These are phyloP conservation scores for Fraxinus pennsylvanica DNA, from an alignment of 257 asterid genomes.

Conservation along the genomic window DNA sequence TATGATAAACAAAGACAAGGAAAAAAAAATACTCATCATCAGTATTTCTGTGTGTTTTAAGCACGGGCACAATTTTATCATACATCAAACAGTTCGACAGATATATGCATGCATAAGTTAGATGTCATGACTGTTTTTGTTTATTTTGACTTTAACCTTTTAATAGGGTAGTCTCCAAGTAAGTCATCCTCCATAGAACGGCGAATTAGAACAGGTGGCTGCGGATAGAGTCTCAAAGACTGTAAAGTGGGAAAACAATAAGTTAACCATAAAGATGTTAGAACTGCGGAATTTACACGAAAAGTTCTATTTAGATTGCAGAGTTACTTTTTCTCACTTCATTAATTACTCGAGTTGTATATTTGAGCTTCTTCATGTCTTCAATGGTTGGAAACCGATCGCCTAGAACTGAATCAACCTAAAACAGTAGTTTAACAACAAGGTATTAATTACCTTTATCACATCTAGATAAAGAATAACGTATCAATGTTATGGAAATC, in stretches of 20 bases:
- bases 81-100: no score
- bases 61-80: neutral
- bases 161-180: conserved; percentile 82
- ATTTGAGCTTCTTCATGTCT: conserved; percentile 92
- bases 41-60: neutral
- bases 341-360: conserved; percentile 87
- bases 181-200: conserved; percentile 81
- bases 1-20: neutral
- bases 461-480: conserved; percentile 10
- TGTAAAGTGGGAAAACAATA: conserved; percentile 35
- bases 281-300: conserved; percentile 14
- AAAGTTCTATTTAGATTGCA: conserved; percentile 8
- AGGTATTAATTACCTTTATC: conserved; percentile 21
- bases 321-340: conserved; percentile 60
- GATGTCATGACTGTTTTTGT: neutral
- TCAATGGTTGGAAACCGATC: conserved; percentile 89
- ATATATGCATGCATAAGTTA: neutral
- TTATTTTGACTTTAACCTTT: conserved; percentile 49
- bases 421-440: conserved; percentile 29
- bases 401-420: conserved; percentile 92
- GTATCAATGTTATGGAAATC: neutral
- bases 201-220: conserved; percentile 96
- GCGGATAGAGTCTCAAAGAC: conserved; percentile 97
- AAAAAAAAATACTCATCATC: neutral
- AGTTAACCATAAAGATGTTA: conserved; percentile 19